Conservation (phyloP, 139 green algal species). For the Picochlorum sp. region DNA sequence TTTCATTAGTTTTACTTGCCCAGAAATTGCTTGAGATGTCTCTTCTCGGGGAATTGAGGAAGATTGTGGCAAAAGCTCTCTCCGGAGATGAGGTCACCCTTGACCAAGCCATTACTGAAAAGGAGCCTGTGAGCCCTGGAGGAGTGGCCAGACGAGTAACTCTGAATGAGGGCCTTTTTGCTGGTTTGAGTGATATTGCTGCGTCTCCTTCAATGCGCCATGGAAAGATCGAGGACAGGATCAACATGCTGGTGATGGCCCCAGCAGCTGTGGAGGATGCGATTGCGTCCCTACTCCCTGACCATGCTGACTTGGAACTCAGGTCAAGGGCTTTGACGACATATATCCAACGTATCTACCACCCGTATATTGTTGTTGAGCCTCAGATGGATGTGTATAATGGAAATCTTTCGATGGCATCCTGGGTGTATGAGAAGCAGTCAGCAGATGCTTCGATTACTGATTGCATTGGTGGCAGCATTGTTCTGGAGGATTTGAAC, state of each 20-base stretch:
- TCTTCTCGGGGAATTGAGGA: constrained; percentile 78
- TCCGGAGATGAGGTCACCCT: constrained; percentile 84
- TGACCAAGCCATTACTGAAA: not conserved
- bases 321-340: constrained; percentile 52
- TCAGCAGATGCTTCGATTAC: constrained; percentile 7
- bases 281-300: constrained; percentile 71
- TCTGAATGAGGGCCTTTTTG: constrained; percentile 58
- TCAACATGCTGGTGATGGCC: constrained; percentile 75
- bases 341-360: constrained; percentile 87
- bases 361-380: constrained; percentile 59
- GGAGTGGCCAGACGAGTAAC: constrained; percentile 21
- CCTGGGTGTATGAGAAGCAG: constrained; percentile 41
- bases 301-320: constrained; percentile 31
- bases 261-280: constrained; percentile 89
- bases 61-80: constrained; percentile 72
- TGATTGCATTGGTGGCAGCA: constrained; percentile 29
- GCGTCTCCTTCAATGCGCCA: constrained; percentile 1
- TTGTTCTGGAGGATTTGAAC: constrained; percentile 36
- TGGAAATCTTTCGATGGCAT: constrained; percentile 12
- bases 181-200: constrained; percentile 36
- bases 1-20: constrained; percentile 40
- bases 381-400: constrained; percentile 32
- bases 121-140: not conserved
- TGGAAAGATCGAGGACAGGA: constrained; percentile 38
- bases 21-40: constrained; percentile 77